Base-by-base conservation (phyloP, 2,329 filamentous ascomycete genomes). In the Leptographium galeiforme region DNA sequence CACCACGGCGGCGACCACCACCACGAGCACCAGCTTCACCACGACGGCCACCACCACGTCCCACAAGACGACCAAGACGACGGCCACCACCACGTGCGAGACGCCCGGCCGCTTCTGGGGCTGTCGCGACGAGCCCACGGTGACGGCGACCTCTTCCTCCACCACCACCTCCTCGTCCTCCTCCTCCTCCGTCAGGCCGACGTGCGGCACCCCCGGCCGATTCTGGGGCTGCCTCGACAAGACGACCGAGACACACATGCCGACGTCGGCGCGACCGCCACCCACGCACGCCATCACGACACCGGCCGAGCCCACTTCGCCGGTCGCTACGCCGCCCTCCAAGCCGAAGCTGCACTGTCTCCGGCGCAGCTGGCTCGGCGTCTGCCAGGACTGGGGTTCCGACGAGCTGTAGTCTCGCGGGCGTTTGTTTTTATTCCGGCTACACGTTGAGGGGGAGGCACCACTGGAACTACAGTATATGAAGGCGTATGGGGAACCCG, bases 331-430 rank as follows among this genome's bases (percentile, higher is more conserved):
- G 25, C 58, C 62, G 34, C 56, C 61, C 16, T 16, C 46, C 5
- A 44, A 50, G 11, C 58, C 63, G 19, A 61, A 60, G 51, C 62
- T 58, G 30, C 64, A 59, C 6, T 74, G 72, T 52, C 56, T 64
- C 8, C 61, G 57, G 14, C 65, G 68, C 49, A 68, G 61, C 56
- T 74, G 71, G 70, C 56, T 73, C 25, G 70, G 71, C 2, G 54
- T 64, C 33, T 75, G 72, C 55, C 68, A 67, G 51, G 64, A 69
- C 39, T 68, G 68, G 67, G 61, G 62, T 3, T 2, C 46, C 34
- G 61, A 60, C 7, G 53, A 59, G 25, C 59, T 60, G 10, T 63
- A 58, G n/a, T 19, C 18, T 40, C 36, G 25, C 30, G 30, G 16
- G 4, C 6, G 11, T 34, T 18, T 18, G n/a, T 38, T 43, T 50